Conservation (phyloP, 345 rosid species). For the Salix exigua region DNA sequence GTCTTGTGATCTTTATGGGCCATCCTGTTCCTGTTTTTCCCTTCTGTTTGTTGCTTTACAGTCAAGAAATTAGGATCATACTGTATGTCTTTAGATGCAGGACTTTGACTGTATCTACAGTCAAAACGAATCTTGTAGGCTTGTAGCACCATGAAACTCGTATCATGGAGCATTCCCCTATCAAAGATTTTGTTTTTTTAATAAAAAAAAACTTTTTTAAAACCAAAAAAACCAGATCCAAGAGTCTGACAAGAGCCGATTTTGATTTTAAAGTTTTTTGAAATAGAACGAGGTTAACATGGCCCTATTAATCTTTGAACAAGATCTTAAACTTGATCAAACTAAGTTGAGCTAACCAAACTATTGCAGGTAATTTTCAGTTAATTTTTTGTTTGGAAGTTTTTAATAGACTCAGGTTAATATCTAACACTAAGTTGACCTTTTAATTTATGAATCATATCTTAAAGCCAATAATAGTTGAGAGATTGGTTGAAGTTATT, state of each 20-base stretch:
- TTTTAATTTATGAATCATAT: too few species aligned
- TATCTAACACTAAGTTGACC: too few species aligned
- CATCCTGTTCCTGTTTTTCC: background rate
- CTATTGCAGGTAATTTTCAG: fast-evolving
- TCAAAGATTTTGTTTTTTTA: background rate
- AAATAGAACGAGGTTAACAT: too few species aligned
- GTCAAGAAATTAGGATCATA: background rate
- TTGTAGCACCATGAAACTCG: background rate
- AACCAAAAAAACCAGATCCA: too few species aligned
- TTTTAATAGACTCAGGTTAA: too few species aligned
- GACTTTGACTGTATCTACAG: background rate
- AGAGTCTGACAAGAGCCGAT: too few species aligned
- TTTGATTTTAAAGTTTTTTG: too few species aligned
- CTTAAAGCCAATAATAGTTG: background rate
- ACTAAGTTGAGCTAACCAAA: fast-evolving
- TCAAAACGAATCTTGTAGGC: background rate
- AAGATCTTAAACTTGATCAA: too few species aligned
- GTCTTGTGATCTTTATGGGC: background rate
- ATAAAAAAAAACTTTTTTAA: too few species aligned
- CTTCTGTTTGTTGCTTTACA: background rate
- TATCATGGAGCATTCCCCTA: background rate
- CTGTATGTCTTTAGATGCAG: background rate
- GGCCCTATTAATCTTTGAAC: too few species aligned
- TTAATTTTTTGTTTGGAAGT: too few species aligned
- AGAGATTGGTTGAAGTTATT: background rate